phyloP scores from a whole-genome alignment of 306 rosid species.

The Begonia peltatifolia region DNA sequence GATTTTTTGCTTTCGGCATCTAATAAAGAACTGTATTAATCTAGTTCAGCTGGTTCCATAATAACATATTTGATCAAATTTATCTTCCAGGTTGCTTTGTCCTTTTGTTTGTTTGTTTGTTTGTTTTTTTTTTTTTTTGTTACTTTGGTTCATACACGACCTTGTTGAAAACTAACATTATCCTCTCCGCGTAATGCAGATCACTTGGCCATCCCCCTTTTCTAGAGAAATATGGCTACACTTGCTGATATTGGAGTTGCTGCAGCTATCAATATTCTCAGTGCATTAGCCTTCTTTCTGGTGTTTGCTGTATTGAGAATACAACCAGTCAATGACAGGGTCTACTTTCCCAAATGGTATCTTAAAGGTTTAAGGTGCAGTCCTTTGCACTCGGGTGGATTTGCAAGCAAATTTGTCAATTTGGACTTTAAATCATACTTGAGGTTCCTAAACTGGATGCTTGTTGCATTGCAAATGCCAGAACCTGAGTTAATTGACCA shows the following conservation, averaged over 20 bases:
- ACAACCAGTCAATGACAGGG: slow-evolving; percentile 90
- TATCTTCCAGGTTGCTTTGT: too few relatives aligned
- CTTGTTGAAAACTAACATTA: background rate
- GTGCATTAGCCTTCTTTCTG: slow-evolving; percentile 55
- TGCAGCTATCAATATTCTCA: slow-evolving; percentile 78
- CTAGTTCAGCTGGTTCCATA: too few relatives aligned
- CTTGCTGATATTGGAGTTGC: slow-evolving; percentile 73
- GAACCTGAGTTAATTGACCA: slow-evolving; percentile 88
- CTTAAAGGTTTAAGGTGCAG: slow-evolving; percentile 73
- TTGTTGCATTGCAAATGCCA: slow-evolving; percentile 85
- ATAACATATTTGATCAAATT: too few relatives aligned
- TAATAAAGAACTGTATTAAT: too few relatives aligned
- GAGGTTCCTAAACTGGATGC: slow-evolving; percentile 87
- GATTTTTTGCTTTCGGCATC: too few relatives aligned
- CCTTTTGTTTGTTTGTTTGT: too few relatives aligned
- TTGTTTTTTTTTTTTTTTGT: too few relatives aligned
- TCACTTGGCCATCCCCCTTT: background rate
- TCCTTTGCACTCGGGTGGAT: slow-evolving; percentile 52
- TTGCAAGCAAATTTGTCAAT: slow-evolving; percentile 71
- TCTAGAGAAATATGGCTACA: slow-evolving; percentile 43
- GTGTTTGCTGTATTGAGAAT: slow-evolving; percentile 79
- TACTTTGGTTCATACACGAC: too few relatives aligned
- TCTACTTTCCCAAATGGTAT: slow-evolving; percentile 98
- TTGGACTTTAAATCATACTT: slow-evolving; percentile 67
- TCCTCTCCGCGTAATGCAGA: slow-evolving; percentile 3